A percentile compares a stretch with the other conserved stretches of the same genome.
Evolutionary conservation across 2,329 filamentous ascomycete genomes (phyloP).

Genomic region (Hypomyces rosellus): DNA sequence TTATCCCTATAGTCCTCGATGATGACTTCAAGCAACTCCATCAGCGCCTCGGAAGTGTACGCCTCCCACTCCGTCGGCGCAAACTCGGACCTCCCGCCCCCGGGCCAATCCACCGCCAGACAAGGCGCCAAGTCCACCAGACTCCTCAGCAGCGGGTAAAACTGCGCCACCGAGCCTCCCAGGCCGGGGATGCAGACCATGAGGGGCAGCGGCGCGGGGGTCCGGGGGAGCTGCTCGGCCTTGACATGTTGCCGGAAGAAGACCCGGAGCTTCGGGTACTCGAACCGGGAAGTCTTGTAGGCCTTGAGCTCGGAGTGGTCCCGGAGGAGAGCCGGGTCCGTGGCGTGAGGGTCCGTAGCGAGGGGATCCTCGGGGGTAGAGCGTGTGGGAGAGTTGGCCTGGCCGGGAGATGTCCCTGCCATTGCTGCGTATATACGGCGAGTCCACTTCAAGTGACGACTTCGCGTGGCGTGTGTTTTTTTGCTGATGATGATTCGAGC

Average conservation of each 20-base stretch:
- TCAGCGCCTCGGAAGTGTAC: slow-evolving; percentile 70
- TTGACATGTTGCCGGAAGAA: slow-evolving; percentile 82
- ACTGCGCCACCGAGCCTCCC: slow-evolving; percentile 87
- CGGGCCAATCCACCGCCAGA: slow-evolving; percentile 78
- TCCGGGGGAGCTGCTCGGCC: slow-evolving; percentile 68
- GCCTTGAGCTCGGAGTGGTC: slow-evolving; percentile 66
- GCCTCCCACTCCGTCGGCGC: slow-evolving; percentile 65
- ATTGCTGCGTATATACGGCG: background rate
- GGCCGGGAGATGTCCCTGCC: slow-evolving; percentile 6
- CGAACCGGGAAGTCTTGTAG: slow-evolving; percentile 64
- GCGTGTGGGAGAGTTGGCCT: background rate
- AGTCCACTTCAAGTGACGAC: background rate
- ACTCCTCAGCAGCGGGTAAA: slow-evolving; percentile 72
- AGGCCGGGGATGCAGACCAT: slow-evolving; percentile 90
- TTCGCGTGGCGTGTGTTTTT: background rate
- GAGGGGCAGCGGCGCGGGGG: slow-evolving; percentile 69
- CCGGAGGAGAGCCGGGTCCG: slow-evolving; percentile 73
- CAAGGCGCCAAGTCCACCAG: slow-evolving; percentile 78
- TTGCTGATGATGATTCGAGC: no score
- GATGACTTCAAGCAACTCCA: slow-evolving; percentile 65
- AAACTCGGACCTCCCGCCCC: slow-evolving; percentile 78
- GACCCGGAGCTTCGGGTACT: slow-evolving; percentile 70
- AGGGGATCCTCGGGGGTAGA: slow-evolving; percentile 16
- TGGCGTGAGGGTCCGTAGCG: slow-evolving; percentile 38
- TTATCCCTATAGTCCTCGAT: slow-evolving; percentile 68